Conservation (phyloP, 2,329 filamentous ascomycete species). For the Rhynchosporium agropyri region DNA sequence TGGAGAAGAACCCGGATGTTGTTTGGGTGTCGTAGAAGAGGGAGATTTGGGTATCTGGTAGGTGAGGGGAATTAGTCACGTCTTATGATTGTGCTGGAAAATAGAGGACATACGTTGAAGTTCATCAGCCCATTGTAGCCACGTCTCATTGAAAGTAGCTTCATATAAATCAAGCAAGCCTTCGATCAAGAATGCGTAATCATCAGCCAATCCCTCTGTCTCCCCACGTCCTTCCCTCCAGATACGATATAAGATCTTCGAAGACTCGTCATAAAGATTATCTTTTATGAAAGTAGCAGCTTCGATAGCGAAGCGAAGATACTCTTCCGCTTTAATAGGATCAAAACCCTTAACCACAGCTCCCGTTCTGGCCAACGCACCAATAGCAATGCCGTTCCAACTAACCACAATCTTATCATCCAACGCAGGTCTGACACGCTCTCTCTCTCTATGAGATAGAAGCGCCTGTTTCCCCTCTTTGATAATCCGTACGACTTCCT, state of each 20-base stretch:
- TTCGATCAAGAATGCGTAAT: constrained; percentile 87
- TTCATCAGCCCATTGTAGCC: constrained; percentile 78
- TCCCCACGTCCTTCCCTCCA: constrained; percentile 68
- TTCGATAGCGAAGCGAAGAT: constrained; percentile 65
- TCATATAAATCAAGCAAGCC: constrained; percentile 85
- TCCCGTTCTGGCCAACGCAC: constrained; percentile 76
- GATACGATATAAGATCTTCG: constrained; percentile 70
- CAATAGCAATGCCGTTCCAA: constrained; percentile 89
- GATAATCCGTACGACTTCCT: constrained; percentile 70
- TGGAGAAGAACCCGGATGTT: constrained; percentile 71
- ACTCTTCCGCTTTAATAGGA: constrained; percentile 59
- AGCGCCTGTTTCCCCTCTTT: constrained; percentile 68
- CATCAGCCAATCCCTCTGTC: constrained; percentile 81
- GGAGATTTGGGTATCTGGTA: constrained; percentile 68
- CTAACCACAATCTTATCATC: constrained; percentile 88
- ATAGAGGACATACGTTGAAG: constrained; percentile 64
- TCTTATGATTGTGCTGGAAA: not conserved
- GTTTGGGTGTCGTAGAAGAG: constrained; percentile 71
- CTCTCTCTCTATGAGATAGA: constrained; percentile 69
- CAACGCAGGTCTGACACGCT: constrained; percentile 74
- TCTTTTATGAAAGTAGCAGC: constrained; percentile 73
- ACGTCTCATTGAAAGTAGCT: constrained; percentile 73
- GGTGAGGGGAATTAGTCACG: constrained; percentile 9
- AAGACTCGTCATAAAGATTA: constrained; percentile 69
- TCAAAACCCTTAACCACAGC: constrained; percentile 66